Evolutionary conservation across 2,329 filamentous ascomycete genomes (phyloP), one percentile per base, ranked within the genome.

Genomic region (Ophiobolus disseminans): DNA sequence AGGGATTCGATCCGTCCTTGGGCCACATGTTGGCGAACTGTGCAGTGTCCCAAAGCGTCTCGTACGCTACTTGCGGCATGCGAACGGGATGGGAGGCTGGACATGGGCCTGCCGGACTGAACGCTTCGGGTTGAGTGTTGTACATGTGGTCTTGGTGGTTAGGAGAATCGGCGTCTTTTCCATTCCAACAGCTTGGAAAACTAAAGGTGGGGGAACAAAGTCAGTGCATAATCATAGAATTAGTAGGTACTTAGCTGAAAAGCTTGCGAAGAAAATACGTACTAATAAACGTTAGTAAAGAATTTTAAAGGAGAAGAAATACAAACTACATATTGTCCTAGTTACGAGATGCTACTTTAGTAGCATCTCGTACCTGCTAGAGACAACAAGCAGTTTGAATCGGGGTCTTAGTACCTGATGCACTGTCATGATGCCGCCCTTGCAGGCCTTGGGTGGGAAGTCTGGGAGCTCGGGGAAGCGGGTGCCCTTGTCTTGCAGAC

Each of bases 151-250:
- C 48, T 40, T 63, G 57, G 75, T 83, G 84, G 74, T 86, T 78
- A 40, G 78, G 76, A 40, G 86, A 76, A 48, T 82, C 84, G 35
- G 80, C 78, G 38, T 79, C 70, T 45, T 74, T 72, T 34, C 86
- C 86, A 71, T 90, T 82, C 80, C 88, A 89, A 78, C 87, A 90
- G 40, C 54, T 59, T 39, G 57, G 62, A 43, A n/a, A n/a, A n/a
- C n/a, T n/a, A n/a, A n/a, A n/a, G n/a, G n/a, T n/a, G n/a, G n/a
- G n/a, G n/a, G n/a, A n/a, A n/a, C n/a, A n/a, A n/a, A n/a, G n/a
- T n/a, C n/a, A n/a, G n/a, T n/a, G n/a, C n/a, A n/a, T n/a, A n/a
- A n/a, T n/a, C n/a, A n/a, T n/a, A n/a, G n/a, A n/a, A n/a, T n/a
- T n/a, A n/a, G n/a, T n/a, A n/a, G n/a, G n/a, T n/a, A n/a, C n/a